These are phyloP conservation scores for Zasmidium citrigriseum DNA, from an alignment of 2,329 filamentous ascomycete genomes.

Conservation along the genomic window DNA sequence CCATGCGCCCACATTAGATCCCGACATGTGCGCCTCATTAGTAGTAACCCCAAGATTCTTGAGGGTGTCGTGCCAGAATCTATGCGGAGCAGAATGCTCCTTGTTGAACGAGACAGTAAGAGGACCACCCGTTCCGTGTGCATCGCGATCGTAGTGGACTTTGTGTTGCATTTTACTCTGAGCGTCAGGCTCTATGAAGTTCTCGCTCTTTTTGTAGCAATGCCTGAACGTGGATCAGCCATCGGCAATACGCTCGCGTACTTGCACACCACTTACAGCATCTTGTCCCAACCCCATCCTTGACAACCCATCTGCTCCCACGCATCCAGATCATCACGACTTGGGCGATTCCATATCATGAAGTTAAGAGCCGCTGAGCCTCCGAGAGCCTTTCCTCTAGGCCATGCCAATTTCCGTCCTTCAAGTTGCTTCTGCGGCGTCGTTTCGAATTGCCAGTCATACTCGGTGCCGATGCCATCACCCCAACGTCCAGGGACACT, in stretches of 20 bases:
- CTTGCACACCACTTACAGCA: constrained; percentile 17
- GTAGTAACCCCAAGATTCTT: constrained; percentile 37
- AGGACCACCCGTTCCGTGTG: constrained; percentile 11
- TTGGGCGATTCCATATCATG: constrained; percentile 6
- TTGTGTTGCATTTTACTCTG: constrained; percentile 5
- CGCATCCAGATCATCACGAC: background rate
- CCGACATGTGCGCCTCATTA: constrained; percentile 28
- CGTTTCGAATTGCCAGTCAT: constrained; percentile 15
- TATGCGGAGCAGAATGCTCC: constrained; percentile 7
- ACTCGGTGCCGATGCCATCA: constrained; percentile 9
- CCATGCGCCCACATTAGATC: constrained; percentile 12
- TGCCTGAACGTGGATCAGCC: constrained; percentile 13
- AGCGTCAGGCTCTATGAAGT: constrained; percentile 6
- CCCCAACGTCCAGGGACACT: constrained; percentile 12
- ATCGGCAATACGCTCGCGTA: background rate
- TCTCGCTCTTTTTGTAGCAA: constrained; percentile 21
- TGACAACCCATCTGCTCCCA: constrained; percentile 28
- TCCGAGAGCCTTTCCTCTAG: constrained; percentile 4
- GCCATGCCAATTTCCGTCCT: background rate
- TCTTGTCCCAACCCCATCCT: constrained; percentile 42
- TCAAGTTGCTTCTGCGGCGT: constrained; percentile 5
- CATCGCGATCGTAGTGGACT: background rate
- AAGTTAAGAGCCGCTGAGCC: constrained; percentile 7
- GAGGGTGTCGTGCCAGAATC: constrained; percentile 34
- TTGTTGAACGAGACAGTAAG: constrained; percentile 10